Conservation (phyloP, 805 yeast species). For the Starmerella powellii region DNA sequence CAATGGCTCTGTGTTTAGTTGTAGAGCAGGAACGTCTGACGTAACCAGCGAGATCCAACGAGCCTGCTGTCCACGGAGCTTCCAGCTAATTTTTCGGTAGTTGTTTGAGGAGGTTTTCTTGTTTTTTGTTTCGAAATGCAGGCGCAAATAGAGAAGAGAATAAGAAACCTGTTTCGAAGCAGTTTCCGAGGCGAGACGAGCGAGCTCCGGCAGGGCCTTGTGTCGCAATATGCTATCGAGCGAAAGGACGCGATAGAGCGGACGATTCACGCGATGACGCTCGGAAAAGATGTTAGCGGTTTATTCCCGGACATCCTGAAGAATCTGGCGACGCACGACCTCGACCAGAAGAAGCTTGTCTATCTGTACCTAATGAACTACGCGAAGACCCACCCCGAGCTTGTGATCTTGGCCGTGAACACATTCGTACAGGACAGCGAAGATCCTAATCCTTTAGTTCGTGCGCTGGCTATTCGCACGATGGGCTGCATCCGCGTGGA, state of each 20-base stretch:
- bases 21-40: too few relatives aligned
- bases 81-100: neutral
- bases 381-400: conserved; percentile 91
- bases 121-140: too few relatives aligned
- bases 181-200: conserved; percentile 63
- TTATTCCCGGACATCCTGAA: conserved; percentile 92
- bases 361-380: conserved; percentile 92
- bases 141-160: conserved; percentile 35
- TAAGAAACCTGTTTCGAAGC: conserved; percentile 45
- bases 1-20: too few relatives aligned
- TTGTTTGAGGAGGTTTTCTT: too few relatives aligned
- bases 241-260: conserved; percentile 89
- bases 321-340: conserved; percentile 91
- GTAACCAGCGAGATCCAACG: too few relatives aligned
- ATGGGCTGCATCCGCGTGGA: conserved; percentile 98
- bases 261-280: conserved; percentile 95
- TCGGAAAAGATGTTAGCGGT: conserved; percentile 91
- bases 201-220: conserved; percentile 80
- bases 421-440: conserved; percentile 91
- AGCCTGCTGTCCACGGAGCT: too few relatives aligned
- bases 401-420: conserved; percentile 90
- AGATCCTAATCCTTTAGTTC: conserved; percentile 89
- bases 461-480: conserved; percentile 93
- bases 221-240: conserved; percentile 87
- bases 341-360: conserved; percentile 92